phyloP scores from a whole-genome alignment of 2,329 filamentous ascomycete species.

The Pezicula neosporulosa region DNA sequence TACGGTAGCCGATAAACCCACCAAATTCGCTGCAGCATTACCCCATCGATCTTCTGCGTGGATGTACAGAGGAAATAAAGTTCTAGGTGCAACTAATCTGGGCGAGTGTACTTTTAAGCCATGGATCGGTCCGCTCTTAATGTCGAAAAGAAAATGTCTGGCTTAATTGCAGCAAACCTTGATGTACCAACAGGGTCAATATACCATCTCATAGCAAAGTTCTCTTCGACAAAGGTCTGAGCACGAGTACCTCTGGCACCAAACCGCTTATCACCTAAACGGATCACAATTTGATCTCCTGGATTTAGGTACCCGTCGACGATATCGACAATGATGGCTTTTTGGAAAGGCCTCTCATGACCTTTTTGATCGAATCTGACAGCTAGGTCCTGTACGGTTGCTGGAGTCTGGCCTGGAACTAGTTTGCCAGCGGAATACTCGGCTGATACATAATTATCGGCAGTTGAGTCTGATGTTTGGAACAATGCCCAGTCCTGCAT shows the following conservation, averaged over 20 bases:
- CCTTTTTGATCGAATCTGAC: conserved; percentile 36
- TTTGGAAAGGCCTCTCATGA: conserved; percentile 34
- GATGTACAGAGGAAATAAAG: conserved; percentile 19
- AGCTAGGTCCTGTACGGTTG: conserved; percentile 29
- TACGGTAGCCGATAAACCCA: neutral
- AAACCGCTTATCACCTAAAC: conserved; percentile 30
- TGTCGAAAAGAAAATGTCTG: conserved; percentile 26
- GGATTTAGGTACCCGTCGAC: conserved; percentile 34
- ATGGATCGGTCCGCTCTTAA: conserved; percentile 17
- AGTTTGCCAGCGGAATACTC: conserved; percentile 26
- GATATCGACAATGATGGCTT: conserved; percentile 33
- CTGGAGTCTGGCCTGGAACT: conserved; percentile 26
- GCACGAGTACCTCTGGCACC: conserved; percentile 28
- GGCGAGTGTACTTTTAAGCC: conserved; percentile 14
- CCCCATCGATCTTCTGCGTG: conserved; percentile 27
- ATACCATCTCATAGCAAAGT: conserved; percentile 32
- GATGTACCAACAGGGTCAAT: conserved; percentile 34
- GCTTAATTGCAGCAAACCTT: conserved; percentile 30
- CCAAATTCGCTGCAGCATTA: conserved; percentile 19
- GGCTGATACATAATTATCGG: conserved; percentile 31
- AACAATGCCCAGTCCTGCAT: conserved; percentile 30
- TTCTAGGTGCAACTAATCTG: conserved; percentile 18
- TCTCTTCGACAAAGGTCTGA: conserved; percentile 33
- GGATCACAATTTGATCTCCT: conserved; percentile 30
- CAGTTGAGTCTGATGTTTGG: conserved; percentile 27